Evolutionary conservation across 129 eudicot species (phyloP).

Genomic region (Helichrysum umbraculigerum): DNA sequence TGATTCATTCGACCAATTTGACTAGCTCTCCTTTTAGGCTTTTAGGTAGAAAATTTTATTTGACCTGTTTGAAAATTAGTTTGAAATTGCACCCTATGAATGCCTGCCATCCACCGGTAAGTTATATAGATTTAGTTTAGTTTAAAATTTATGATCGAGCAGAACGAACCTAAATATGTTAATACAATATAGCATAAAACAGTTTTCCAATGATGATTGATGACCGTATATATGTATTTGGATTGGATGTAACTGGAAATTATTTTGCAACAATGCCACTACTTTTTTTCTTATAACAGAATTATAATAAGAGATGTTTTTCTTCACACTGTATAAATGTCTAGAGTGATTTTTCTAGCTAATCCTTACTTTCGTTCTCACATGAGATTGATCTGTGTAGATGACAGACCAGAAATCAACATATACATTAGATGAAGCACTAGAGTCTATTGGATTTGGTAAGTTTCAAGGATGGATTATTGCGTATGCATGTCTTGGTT

Average conservation of each 20-base stretch:
- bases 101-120: neutral
- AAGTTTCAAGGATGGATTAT: conserved; percentile 64
- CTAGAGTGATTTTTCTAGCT: neutral
- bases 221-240: neutral
- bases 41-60: neutral
- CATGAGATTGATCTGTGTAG: conserved; percentile 29
- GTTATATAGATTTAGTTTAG: neutral
- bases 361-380: conserved; percentile 12
- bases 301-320: neutral
- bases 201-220: neutral
- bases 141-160: neutral
- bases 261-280: neutral
- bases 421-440: conserved; percentile 80
- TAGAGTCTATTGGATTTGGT: conserved; percentile 68
- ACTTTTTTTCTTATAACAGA: neutral
- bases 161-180: neutral
- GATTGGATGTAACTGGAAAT: neutral
- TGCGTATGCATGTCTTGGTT: conserved; percentile 72
- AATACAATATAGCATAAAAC: neutral
- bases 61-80: no score
- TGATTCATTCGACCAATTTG: neutral
- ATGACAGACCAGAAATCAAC: conserved; percentile 34
- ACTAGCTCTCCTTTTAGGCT: neutral
- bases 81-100: no score
- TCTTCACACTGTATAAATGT: neutral